These are phyloP conservation scores for Talaromyces sp. DNA, from an alignment of 2,329 filamentous ascomycete genomes.

Conservation along the genomic window DNA sequence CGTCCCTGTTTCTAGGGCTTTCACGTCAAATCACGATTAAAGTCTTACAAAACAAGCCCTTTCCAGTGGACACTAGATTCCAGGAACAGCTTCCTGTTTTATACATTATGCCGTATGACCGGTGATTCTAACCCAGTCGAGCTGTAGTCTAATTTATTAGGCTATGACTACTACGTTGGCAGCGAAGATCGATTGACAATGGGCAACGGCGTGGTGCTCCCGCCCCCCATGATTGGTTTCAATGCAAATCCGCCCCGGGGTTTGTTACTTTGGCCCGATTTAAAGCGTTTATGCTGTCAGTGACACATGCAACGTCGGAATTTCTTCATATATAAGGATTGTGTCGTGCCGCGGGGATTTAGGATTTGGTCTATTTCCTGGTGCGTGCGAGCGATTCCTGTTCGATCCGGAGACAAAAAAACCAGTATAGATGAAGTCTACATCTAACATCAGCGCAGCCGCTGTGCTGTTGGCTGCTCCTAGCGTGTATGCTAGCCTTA, in stretches of 20 bases:
- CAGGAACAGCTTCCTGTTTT: not conserved
- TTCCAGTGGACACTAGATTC: too few species aligned
- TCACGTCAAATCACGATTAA: not conserved
- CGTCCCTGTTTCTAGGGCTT: not conserved
- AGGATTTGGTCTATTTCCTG: not conserved
- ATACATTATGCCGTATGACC: not conserved
- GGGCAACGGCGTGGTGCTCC: not conserved
- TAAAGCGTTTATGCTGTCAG: not conserved
- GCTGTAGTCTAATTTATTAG: not conserved
- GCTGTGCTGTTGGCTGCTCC: slow-evolving; percentile 3
- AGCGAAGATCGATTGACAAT: not conserved
- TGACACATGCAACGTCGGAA: not conserved
- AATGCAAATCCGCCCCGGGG: not conserved
- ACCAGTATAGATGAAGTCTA: slow-evolving; percentile 1
- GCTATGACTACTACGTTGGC: not conserved
- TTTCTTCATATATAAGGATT: not conserved
- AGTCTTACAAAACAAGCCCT: not conserved
- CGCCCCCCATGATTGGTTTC: slow-evolving; percentile 6
- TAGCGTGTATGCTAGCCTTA: slow-evolving; percentile 28
- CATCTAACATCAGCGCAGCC: not conserved
- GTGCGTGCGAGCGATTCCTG: not conserved
- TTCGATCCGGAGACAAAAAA: not conserved
- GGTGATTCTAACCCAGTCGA: not conserved
- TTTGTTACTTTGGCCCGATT: not conserved
- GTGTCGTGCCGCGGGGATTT: not conserved